Evolutionary conservation across 768 basidiomycete genomes (phyloP).

Genomic region (Sistotremastrum niveocremeum): DNA sequence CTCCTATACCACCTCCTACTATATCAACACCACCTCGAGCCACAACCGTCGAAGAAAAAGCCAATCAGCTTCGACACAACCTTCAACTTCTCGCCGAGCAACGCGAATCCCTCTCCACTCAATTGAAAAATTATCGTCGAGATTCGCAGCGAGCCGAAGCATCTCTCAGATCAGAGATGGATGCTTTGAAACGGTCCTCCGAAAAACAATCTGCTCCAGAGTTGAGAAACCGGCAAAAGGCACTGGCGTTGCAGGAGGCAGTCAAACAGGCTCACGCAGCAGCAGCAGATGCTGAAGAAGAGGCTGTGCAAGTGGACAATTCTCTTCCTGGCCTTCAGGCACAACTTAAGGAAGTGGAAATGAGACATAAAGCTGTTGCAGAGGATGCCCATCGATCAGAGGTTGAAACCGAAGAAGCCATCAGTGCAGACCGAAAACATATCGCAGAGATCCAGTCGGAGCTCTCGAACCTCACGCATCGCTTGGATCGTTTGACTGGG

Average conservation of each 20-base stretch:
- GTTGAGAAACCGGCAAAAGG: constrained; percentile 72
- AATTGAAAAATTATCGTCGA: constrained; percentile 65
- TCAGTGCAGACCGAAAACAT: constrained; percentile 38
- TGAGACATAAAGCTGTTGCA: constrained; percentile 16
- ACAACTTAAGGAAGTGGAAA: constrained; percentile 27
- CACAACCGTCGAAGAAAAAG: constrained; percentile 52
- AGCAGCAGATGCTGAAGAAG: constrained; percentile 30
- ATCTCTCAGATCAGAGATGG: constrained; percentile 70
- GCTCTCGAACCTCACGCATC: constrained; percentile 37
- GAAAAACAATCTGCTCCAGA: constrained; percentile 70
- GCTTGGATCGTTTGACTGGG: constrained; percentile 50
- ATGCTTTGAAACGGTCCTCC: constrained; percentile 65
- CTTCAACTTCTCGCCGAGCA: constrained; percentile 53
- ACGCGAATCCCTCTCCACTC: constrained; percentile 48
- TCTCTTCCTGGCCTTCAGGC: constrained; percentile 28
- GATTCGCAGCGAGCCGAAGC: constrained; percentile 79
- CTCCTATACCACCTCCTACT: constrained; percentile 10
- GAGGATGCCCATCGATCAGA: constrained; percentile 15
- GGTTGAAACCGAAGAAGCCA: constrained; percentile 32
- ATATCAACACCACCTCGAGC: constrained; percentile 16
- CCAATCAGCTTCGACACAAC: constrained; percentile 49
- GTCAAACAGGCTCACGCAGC: constrained; percentile 61
- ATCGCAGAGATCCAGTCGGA: constrained; percentile 47
- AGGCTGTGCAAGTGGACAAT: constrained; percentile 31
- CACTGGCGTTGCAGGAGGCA: constrained; percentile 78